Evolutionary conservation across 2,329 filamentous ascomycete genomes (phyloP), one percentile per base, ranked within the genome.

Genomic region (Pochonia chlamydosporia): DNA sequence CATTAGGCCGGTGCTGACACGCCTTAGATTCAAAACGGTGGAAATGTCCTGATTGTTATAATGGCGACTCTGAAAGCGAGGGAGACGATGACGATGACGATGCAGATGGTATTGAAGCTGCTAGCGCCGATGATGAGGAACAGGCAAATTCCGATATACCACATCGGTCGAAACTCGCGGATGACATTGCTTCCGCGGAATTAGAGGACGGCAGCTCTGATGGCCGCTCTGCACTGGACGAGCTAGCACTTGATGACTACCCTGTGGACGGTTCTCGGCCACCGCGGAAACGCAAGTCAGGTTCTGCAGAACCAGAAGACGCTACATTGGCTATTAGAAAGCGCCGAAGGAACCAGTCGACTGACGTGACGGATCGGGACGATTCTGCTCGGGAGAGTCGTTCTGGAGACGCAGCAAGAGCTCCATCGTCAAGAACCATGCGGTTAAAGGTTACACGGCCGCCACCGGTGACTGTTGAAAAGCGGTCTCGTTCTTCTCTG

Each of bases 271-370:
- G 85, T 40, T 84, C 88, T 8, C 84, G 89, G 45, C 79, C 87
- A 26, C 70, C 95, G 50, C 79, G 91, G 50, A 95, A 95, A 68
- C 82, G 91, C 46, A 95, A 92, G 65, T 84, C 88, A 16, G 89
- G 88, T 1, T 85, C 87, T 3, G 73, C 78, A 11, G 82, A 85
- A 42, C 72, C 69, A 53, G 73, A 88, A 52, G 75, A 85, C 54
- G 70, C 71, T 14, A 66, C 70, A 14, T 66, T 72, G 49, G 69
- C 73, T 1, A 61, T 75, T 30, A 75, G 77, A 50, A 84, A 80
- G 61, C 72, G 81, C 28, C 67, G 74, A 39, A 72, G 72, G 56
- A 71, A 75, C 21, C 67, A 68, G 1, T 69, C 68, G 0, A 70
- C 71, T n/a, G 74, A 70, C 28, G 66, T 62, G n/a, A 60, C 60